These are phyloP conservation scores for Actinidia chinensis DNA, from an alignment of 179 eudicot genomes.

Conservation along the genomic window DNA sequence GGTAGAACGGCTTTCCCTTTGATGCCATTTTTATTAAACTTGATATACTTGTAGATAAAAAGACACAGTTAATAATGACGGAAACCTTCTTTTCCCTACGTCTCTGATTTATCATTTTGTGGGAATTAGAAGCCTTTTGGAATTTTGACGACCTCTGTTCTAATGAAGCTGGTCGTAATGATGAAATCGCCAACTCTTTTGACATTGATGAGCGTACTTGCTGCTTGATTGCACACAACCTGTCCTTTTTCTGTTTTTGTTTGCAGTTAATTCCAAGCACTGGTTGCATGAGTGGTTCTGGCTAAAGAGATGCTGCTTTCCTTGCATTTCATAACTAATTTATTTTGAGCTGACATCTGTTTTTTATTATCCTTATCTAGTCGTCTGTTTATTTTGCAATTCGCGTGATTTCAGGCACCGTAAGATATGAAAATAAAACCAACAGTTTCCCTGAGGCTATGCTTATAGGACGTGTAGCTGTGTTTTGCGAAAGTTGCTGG, in stretches of 20 bases:
- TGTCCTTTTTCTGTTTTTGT: not conserved
- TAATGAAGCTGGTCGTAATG: not conserved
- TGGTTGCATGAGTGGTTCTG: not conserved
- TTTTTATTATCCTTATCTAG: not conserved
- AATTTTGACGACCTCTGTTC: not conserved
- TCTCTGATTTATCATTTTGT: not conserved
- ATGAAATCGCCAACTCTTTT: not conserved
- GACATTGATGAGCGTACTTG: not conserved
- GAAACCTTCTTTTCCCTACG: not conserved
- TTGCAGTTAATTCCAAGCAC: not conserved
- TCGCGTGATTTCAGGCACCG: constrained; percentile 4
- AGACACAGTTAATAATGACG: not conserved
- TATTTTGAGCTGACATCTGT: not conserved
- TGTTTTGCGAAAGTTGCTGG: constrained; percentile 76
- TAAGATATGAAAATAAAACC: constrained; percentile 66
- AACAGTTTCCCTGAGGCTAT: constrained; percentile 86
- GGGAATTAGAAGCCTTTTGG: too few relatives aligned
- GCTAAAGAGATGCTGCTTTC: not conserved
- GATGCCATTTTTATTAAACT: not conserved
- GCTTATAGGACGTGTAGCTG: constrained; percentile 87
- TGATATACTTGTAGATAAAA: not conserved
- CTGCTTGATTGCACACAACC: not conserved
- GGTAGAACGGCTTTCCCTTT: not conserved
- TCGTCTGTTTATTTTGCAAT: not conserved
- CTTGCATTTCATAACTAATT: not conserved